A percentile compares a stretch with the other conserved stretches of the same genome.
These are phyloP conservation scores for Clarireedia homoeocarpa DNA, from an alignment of 2,329 filamentous ascomycete species.

Conservation along the genomic window DNA sequence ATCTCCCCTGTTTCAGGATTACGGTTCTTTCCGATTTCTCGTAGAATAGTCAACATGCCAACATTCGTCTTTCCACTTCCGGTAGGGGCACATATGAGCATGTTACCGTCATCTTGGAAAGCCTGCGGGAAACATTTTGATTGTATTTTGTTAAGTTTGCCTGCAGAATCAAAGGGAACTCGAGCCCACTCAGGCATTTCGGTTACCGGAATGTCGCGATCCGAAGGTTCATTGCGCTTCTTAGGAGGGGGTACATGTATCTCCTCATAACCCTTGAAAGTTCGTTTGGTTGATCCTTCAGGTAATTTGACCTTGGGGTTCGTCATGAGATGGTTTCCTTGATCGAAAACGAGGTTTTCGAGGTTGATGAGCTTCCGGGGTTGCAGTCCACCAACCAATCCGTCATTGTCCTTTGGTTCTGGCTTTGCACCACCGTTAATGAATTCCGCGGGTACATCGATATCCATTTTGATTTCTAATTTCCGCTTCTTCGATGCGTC, in stretches of 20 bases:
- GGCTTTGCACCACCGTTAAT: constrained; percentile 40
- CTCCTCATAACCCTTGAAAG: constrained; percentile 97
- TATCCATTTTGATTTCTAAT: constrained; percentile 92
- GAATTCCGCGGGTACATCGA: constrained; percentile 62
- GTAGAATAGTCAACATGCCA: constrained; percentile 91
- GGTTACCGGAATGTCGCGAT: constrained; percentile 73
- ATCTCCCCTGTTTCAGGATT: constrained; percentile 87
- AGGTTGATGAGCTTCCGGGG: constrained; percentile 85
- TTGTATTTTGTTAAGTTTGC: constrained; percentile 90
- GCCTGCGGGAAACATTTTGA: constrained; percentile 87
- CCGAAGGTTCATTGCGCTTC: constrained; percentile 71
- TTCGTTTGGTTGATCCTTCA: constrained; percentile 88
- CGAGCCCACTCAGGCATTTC: constrained; percentile 92
- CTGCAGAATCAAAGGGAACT: constrained; percentile 74
- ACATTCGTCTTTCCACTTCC: constrained; percentile 98
- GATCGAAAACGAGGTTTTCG: constrained; percentile 93
- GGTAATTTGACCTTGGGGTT: constrained; percentile 92
- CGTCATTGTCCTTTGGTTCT: constrained; percentile 54
- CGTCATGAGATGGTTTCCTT: constrained; percentile 99
- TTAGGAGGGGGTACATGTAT: constrained; percentile 95
- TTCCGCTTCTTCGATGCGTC: constrained; percentile 50
- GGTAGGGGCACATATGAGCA: constrained; percentile 95
- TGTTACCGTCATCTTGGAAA: constrained; percentile 90
- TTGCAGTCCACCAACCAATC: constrained; percentile 73
- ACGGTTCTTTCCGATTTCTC: constrained; percentile 92